Evolutionary conservation across 176 grass and related monocot species (phyloP).

Genomic region (Oryza glumipatula): DNA sequence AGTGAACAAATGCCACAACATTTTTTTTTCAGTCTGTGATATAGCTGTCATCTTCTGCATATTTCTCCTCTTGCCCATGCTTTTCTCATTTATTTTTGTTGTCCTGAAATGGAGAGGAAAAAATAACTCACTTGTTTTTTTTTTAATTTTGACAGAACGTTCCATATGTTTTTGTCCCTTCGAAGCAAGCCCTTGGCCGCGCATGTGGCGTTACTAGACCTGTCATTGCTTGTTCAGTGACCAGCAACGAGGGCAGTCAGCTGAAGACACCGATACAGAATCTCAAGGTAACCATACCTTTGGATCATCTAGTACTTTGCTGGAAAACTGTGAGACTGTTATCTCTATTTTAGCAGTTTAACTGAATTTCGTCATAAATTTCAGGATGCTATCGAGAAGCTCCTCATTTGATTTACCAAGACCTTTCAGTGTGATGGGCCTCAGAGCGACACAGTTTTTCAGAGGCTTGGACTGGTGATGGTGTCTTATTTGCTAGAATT

Average conservation of each 20-base stretch:
- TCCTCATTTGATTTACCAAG: conserved; percentile 66
- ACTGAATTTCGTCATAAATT: conserved; percentile 5
- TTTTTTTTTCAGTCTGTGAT: neutral
- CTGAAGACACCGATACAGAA: conserved; percentile 69
- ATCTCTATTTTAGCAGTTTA: neutral
- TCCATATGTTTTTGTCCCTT: conserved; percentile 89
- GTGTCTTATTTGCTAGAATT: conserved; percentile 48
- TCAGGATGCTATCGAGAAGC: conserved; percentile 87
- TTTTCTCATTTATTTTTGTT: conserved; percentile 5
- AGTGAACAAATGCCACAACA: neutral
- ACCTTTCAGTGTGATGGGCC: conserved; percentile 84
- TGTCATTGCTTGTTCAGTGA: conserved; percentile 88
- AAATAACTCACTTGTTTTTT: conserved; percentile 14
- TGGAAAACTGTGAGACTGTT: neutral
- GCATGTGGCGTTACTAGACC: conserved; percentile 89
- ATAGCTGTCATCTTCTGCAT: neutral
- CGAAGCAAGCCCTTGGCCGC: conserved; percentile 79
- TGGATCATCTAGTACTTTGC: neutral
- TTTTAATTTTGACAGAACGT: conserved; percentile 53
- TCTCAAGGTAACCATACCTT: conserved; percentile 60
- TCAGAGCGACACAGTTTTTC: conserved; percentile 53
- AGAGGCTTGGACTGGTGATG: conserved; percentile 92
- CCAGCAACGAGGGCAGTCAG: conserved; percentile 79
- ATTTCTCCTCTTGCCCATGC: conserved; percentile 3
- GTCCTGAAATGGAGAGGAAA: neutral